These are phyloP conservation scores for Leucosporidium creatinivorum DNA, from an alignment of 768 basidiomycete species.

Conservation along the genomic window DNA sequence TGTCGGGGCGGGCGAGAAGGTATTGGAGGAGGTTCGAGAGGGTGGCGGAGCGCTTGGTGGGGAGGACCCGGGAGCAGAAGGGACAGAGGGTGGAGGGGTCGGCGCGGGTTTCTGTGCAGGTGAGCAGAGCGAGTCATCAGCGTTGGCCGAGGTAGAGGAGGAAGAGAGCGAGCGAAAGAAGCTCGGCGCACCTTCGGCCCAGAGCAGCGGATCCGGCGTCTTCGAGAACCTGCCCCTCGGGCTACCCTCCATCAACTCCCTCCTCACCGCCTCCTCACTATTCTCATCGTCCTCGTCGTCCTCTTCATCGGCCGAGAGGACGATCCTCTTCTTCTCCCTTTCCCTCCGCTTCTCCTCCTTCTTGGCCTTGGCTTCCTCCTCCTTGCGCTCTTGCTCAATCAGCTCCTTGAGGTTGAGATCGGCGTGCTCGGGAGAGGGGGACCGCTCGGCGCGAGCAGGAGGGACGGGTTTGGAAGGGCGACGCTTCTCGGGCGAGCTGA, in stretches of 20 bases:
- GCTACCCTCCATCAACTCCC: neutral
- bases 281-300: too few relatives aligned
- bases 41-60: slow-evolving; percentile 7
- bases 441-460: too few relatives aligned
- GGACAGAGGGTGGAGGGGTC: slow-evolving; percentile 31
- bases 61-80: slow-evolving; percentile 31
- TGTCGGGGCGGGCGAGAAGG: slow-evolving; percentile 19
- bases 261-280: neutral
- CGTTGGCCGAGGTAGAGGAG: neutral
- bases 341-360: neutral
- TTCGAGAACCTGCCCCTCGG: neutral
- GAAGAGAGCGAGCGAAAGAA: neutral
- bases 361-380: neutral
- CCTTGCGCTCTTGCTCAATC: too few relatives aligned
- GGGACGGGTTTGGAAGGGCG: too few relatives aligned
- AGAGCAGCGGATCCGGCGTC: slow-evolving; percentile 17
- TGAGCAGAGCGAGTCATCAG: too few relatives aligned
- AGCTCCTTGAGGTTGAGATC: too few relatives aligned
- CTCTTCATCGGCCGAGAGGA: neutral
- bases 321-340: neutral
- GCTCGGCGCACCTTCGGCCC: slow-evolving; percentile 6
- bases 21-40: slow-evolving; percentile 18
- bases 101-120: neutral
- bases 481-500: too few relatives aligned
- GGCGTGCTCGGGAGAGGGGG: too few relatives aligned